A percentile compares a stretch with the other conserved stretches of the same genome.
Evolutionary conservation across 257 asterid genomes (phyloP).

Genomic region (Penstemon eatonii): DNA sequence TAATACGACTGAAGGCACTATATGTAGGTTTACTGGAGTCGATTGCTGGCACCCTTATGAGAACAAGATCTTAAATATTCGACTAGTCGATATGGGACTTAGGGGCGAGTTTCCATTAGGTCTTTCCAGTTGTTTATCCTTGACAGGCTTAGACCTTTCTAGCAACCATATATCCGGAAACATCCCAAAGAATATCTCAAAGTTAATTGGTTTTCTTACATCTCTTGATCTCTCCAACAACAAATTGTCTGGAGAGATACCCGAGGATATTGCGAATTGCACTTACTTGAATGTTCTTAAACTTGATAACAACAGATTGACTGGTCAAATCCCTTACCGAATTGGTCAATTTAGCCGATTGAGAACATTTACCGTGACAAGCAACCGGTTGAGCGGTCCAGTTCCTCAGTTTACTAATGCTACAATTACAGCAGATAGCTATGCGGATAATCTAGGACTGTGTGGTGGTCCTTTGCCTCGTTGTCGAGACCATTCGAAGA

Average conservation of each 20-base stretch:
- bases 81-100: slow-evolving; percentile 63
- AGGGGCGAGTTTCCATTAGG: slow-evolving; percentile 77
- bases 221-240: slow-evolving; percentile 80
- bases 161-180: slow-evolving; percentile 55
- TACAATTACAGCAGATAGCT: slow-evolving; percentile 28
- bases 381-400: slow-evolving; percentile 41
- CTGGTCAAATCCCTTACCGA: slow-evolving; percentile 45
- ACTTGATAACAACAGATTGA: slow-evolving; percentile 59
- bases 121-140: slow-evolving; percentile 46
- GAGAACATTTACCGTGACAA: slow-evolving; percentile 36
- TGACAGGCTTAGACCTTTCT: slow-evolving; percentile 82
- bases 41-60: slow-evolving; percentile 81
- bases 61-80: slow-evolving; percentile 61
- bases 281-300: slow-evolving; percentile 48
- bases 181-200: slow-evolving; percentile 59
- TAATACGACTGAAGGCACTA: slow-evolving; percentile 50
- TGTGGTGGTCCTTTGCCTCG: slow-evolving; percentile 46
- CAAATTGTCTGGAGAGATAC: slow-evolving; percentile 63
- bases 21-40: slow-evolving; percentile 66
- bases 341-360: slow-evolving; percentile 43
- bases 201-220: slow-evolving; percentile 34
- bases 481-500: slow-evolving; percentile 28
- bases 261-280: slow-evolving; percentile 55
- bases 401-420: slow-evolving; percentile 32
- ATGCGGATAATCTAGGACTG: slow-evolving; percentile 41